Evolutionary conservation across 2,329 filamentous ascomycete species (phyloP), one percentile per base, ranked within the genome.

Genomic region (Parastagonospora nodorum): DNA sequence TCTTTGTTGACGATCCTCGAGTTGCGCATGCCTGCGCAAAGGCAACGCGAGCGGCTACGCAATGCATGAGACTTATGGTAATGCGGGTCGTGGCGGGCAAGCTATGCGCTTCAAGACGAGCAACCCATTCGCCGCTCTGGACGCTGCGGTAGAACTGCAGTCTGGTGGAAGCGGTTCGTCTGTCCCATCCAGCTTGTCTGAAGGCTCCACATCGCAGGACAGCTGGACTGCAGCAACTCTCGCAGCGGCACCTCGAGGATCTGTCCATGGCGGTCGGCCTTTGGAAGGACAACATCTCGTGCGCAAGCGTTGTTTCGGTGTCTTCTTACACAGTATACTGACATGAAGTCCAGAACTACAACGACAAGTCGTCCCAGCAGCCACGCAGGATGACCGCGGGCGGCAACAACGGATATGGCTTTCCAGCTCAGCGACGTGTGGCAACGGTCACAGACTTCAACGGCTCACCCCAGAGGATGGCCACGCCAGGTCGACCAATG

Each of bases 111-210:
- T 47, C 28, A 48, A 50, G 15, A 41, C 42, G 9, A 15, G 27
- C 30, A 54, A 42, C 24, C 39, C 50, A 9, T 52, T 52, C 36
- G 51, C 33, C 16, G 44, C 33, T 6, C 19, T 55, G 32, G 43
- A 49, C 15, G 47, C 40, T 36, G 42, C 42, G 16, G 37, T 24
- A 14, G 50, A 48, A 10, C 37, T 29, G 31, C 43, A 48, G 32
- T 49, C 57, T 10, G 50, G 53, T 24, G 51, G 44, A 16, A 59
- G 55, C 16, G 42, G 49, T 31, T 55, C 55, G 1, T 50, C 55
- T 5, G 46, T 42, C 31, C 55, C 57, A 14, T 39, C 40, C 2
- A 46, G 49, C 11, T 57, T 52, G 8, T 60, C 49, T 27, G 52
- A 50, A 31, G 52, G 53, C 35, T 57, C 57, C n/a, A 38, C 47